phyloP scores from a whole-genome alignment of 495 filamentous ascomycete genomes.

The Hyaloscypha finlandica region DNA sequence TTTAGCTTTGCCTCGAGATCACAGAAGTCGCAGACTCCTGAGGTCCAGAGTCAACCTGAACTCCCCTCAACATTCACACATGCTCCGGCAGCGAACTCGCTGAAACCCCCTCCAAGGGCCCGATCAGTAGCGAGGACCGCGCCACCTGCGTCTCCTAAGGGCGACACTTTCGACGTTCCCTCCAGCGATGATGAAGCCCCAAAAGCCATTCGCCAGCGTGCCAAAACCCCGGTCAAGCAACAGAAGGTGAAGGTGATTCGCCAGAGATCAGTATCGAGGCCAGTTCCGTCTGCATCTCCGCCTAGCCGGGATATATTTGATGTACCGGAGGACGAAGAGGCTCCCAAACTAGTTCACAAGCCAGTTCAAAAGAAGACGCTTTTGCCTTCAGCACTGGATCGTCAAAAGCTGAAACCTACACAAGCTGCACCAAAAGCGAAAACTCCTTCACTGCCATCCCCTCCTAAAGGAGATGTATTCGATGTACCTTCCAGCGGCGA shows the following conservation, averaged over 20 bases:
- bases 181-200: slow-evolving; percentile 12
- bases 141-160: not conserved
- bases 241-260: not conserved
- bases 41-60: slow-evolving; percentile 10
- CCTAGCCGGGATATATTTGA: slow-evolving; percentile 15
- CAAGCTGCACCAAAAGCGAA: slow-evolving; percentile 3
- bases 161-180: slow-evolving; percentile 9
- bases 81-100: not conserved
- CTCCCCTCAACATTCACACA: not conserved
- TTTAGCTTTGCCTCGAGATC: slow-evolving; percentile 22
- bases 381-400: not conserved
- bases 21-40: slow-evolving; percentile 24
- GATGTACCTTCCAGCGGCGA: slow-evolving; percentile 30
- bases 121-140: not conserved
- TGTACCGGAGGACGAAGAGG: slow-evolving; percentile 11
- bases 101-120: not conserved
- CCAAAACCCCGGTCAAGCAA: slow-evolving; percentile 1
- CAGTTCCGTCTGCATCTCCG: not conserved
- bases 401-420: slow-evolving; percentile 14
- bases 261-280: slow-evolving; percentile 13
- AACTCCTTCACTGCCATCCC: slow-evolving; percentile 4
- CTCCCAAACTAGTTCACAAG: slow-evolving; percentile 4
- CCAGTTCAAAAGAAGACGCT: not conserved
- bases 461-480: slow-evolving; percentile 20
- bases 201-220: not conserved